Conservation (phyloP, 345 rosid species). For the Lumnitzera racemosa region DNA sequence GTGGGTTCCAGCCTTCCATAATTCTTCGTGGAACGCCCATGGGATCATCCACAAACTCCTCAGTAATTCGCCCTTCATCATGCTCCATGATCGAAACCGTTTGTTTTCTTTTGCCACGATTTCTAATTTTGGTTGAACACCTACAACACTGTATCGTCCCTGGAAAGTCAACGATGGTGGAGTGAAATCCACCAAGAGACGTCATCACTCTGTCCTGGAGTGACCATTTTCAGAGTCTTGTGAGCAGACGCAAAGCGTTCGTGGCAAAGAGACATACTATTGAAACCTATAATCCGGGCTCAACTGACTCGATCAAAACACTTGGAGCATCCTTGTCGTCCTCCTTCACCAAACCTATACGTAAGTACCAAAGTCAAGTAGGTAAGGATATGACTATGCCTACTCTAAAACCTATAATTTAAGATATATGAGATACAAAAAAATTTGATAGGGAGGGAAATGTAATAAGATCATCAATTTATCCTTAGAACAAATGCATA, state of each 20-base stretch:
- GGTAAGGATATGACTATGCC: too few species aligned
- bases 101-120: slow-evolving; percentile 71
- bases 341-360: slow-evolving; percentile 76
- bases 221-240: neutral
- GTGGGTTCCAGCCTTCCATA: slow-evolving; percentile 82
- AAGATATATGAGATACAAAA: too few species aligned
- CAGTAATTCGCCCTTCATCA: slow-evolving; percentile 42
- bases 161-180: slow-evolving; percentile 11
- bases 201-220: neutral
- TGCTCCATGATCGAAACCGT: slow-evolving; percentile 80
- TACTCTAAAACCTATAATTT: too few species aligned
- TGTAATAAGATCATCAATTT: too few species aligned
- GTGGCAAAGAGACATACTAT: slow-evolving; percentile 32
- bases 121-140: slow-evolving; percentile 89
- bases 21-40: slow-evolving; percentile 76
- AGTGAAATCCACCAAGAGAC: neutral
- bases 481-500: too few species aligned
- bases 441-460: too few species aligned
- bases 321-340: slow-evolving; percentile 97
- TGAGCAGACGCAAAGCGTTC: neutral
- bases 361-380: slow-evolving; percentile 81
- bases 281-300: slow-evolving; percentile 64
- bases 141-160: slow-evolving; percentile 86
- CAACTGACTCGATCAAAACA: slow-evolving; percentile 83
- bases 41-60: slow-evolving; percentile 87